phyloP scores from a whole-genome alignment of 1,284 basidiomycete genomes.

The Sanghuangporus weigelae region DNA sequence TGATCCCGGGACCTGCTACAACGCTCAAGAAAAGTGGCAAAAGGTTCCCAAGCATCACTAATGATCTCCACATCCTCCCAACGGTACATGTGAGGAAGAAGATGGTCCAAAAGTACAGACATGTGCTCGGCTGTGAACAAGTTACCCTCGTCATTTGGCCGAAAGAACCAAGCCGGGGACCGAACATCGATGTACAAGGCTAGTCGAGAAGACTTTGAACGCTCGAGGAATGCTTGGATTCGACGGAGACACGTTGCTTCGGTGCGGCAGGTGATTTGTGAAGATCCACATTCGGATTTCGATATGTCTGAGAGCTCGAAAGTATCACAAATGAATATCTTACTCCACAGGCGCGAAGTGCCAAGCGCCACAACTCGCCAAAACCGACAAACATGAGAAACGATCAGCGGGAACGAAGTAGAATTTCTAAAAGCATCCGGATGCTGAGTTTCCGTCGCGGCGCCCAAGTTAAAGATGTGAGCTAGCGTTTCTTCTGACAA shows the following conservation, averaged over 20 bases:
- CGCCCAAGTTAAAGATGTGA: slow-evolving; percentile 6
- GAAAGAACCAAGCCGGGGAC: slow-evolving; percentile 39
- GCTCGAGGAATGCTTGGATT: slow-evolving; percentile 32
- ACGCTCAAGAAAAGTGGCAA: slow-evolving; percentile 42
- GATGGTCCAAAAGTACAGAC: slow-evolving; percentile 36
- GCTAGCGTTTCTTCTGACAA: slow-evolving; percentile 7
- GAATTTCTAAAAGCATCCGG: background rate
- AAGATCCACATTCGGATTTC: background rate
- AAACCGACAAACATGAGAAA: slow-evolving; percentile 42
- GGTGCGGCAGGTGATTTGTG: background rate
- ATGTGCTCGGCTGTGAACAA: slow-evolving; percentile 36
- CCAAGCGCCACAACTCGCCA: slow-evolving; percentile 45
- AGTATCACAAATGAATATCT: slow-evolving; percentile 39
- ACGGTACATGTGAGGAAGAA: slow-evolving; percentile 37
- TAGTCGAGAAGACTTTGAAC: slow-evolving; percentile 39
- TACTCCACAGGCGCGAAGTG: slow-evolving; percentile 49
- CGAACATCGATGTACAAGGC: slow-evolving; percentile 48
- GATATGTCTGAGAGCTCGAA: slow-evolving; percentile 16
- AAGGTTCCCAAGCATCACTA: slow-evolving; percentile 52
- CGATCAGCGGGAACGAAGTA: slow-evolving; percentile 30
- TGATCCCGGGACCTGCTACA: slow-evolving; percentile 22
- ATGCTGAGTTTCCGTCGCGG: background rate
- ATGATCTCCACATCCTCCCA: slow-evolving; percentile 45
- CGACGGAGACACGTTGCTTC: slow-evolving; percentile 33
- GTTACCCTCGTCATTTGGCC: slow-evolving; percentile 32